Evolutionary conservation across 768 basidiomycete genomes (phyloP).

Genomic region (Hemileccinum impolitum): DNA sequence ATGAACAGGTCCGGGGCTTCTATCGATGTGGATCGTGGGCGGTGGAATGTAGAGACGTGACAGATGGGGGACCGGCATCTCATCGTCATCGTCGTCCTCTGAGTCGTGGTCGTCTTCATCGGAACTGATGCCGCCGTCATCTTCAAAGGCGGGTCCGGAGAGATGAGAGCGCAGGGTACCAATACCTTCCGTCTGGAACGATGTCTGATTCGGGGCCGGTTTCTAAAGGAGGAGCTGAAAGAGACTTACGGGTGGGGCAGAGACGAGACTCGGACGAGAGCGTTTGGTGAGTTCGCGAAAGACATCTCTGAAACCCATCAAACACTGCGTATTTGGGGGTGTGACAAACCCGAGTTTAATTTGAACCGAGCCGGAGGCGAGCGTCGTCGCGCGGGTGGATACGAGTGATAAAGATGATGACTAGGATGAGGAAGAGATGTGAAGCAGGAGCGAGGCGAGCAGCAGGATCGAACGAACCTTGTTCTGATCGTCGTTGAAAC

Average conservation of each 20-base stretch:
- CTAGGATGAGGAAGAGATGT: slow-evolving; percentile 30
- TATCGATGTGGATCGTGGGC: slow-evolving; percentile 20
- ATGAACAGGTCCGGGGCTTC: slow-evolving; percentile 5
- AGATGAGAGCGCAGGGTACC: slow-evolving; percentile 74
- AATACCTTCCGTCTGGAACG: slow-evolving; percentile 71
- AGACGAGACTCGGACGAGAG: slow-evolving; percentile 63
- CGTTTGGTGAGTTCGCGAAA: slow-evolving; percentile 62
- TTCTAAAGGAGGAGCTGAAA: neutral
- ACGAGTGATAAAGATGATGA: slow-evolving; percentile 44
- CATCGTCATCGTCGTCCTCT: slow-evolving; percentile 25
- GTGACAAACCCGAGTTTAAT: slow-evolving; percentile 61
- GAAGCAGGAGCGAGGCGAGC: slow-evolving; percentile 1
- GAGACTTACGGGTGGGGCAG: slow-evolving; percentile 71
- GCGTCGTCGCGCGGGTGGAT: slow-evolving; percentile 44
- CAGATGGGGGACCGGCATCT: slow-evolving; percentile 32
- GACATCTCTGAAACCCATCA: slow-evolving; percentile 56
- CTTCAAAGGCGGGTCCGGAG: slow-evolving; percentile 54
- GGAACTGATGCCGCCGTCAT: slow-evolving; percentile 73
- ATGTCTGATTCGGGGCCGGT: neutral
- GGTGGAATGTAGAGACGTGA: slow-evolving; percentile 22
- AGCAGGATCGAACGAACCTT: slow-evolving; percentile 44
- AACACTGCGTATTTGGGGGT: slow-evolving; percentile 39
- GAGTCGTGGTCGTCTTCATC: slow-evolving; percentile 41
- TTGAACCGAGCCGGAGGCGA: slow-evolving; percentile 50
- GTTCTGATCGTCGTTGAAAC: slow-evolving; percentile 63